Evolutionary conservation across 2,329 filamentous ascomycete species (phyloP).

Genomic region (Diaporthe vaccinii): DNA sequence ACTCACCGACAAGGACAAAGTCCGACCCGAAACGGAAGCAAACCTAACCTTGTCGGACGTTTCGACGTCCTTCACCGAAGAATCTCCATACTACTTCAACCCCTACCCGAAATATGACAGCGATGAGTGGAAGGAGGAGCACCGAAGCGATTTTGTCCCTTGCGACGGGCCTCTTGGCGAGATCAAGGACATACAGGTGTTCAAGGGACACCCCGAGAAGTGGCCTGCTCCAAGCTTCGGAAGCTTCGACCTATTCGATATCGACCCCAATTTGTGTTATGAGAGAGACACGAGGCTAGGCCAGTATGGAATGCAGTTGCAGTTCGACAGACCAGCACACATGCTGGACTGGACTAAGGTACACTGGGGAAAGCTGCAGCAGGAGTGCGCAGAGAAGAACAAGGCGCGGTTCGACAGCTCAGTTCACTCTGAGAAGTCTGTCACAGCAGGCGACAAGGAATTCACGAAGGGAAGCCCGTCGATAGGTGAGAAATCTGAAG

Average conservation of each 20-base stretch:
- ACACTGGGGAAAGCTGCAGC: constrained; percentile 79
- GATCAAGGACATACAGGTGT: constrained; percentile 73
- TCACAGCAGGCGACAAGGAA: constrained; percentile 50
- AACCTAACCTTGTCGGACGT: constrained; percentile 47
- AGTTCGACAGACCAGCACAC: constrained; percentile 60
- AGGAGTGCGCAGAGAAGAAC: constrained; percentile 76
- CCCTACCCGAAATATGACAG: constrained; percentile 81
- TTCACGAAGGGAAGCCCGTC: constrained; percentile 46
- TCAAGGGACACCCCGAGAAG: constrained; percentile 69
- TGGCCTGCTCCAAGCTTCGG: constrained; percentile 75
- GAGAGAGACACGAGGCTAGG: constrained; percentile 79
- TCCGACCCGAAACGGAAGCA: constrained; percentile 48
- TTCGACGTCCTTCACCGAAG: constrained; percentile 54
- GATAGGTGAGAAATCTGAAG: constrained; percentile 36
- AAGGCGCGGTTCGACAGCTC: constrained; percentile 69
- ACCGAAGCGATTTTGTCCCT: constrained; percentile 70
- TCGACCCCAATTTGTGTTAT: constrained; percentile 75
- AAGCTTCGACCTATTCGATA: constrained; percentile 69
- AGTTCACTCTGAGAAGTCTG: neutral
- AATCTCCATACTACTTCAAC: constrained; percentile 71
- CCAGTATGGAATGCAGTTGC: constrained; percentile 70
- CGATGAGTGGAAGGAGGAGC: constrained; percentile 67
- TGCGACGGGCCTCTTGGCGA: constrained; percentile 76
- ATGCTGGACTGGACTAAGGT: constrained; percentile 72
- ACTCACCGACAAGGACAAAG: constrained; percentile 56